Evolutionary conservation across 805 yeast genomes (phyloP), one percentile per base, ranked within the genome.

Genomic region (Kluyveromyces starmeri): DNA sequence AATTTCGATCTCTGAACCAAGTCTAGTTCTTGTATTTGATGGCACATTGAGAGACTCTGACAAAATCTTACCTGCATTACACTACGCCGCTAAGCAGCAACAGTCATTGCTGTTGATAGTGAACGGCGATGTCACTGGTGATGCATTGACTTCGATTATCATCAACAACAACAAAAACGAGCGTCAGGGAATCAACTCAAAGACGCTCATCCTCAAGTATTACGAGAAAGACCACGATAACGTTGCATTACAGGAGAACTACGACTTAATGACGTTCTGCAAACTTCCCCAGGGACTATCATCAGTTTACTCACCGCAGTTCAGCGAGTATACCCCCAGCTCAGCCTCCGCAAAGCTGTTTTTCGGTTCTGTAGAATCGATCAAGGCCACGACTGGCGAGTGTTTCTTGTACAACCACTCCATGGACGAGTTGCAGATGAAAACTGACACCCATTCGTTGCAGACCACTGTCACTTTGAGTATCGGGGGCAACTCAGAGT

Each of bases 301-400:
- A 12, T 51, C 59, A 17, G 40, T 55, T 4, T 54, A 49, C 31
- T 48, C 56, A 3, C 55, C 53, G 12, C 41, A 46, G 12, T 53
- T 45, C 26, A 50, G 58, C 31, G 42, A 50, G 15, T 37, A 23
- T 22, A 46, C 49, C 8, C 61, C 61, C 9, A 50, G 59, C 33
- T 47, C 51, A 8, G 47, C 49, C n/a, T 44, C 47, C n/a, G 51
- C 50, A 2, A 38, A 43, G n/a, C 35, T 42, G 22, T 56, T 43
- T 31, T 55, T 43, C 34, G 60, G 61, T 10, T 38, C 37, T 5
- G 12, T 55, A 7, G 57, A 51, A 19, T 48, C 60, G 3, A 32
- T 55, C 8, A 54, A 53, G 34, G 55, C 55, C 7, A 54, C 60
- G 3, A 49, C 51, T 10, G 55, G 51, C 7, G 60, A 56, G 32